Percentiles rank a stretch among this genome's conserved stretches.
phyloP scores from a whole-genome alignment of 345 rosid genomes.

The Bruguiera parviflora region DNA sequence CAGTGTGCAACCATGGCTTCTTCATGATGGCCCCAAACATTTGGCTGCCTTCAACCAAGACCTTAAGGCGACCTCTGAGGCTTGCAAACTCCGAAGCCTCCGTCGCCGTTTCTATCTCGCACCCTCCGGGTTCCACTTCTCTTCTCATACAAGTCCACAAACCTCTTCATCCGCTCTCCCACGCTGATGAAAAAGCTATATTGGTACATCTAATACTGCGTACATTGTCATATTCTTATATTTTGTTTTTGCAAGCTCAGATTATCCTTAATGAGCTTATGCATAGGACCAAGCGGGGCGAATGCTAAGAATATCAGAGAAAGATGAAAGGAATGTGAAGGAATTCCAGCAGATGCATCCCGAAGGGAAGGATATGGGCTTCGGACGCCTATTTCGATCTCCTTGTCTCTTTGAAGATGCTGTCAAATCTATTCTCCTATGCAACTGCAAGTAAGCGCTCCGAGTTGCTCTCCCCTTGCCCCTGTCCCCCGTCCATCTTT shows the following conservation, averaged over 20 bases:
- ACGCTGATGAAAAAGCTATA: constrained; percentile 22
- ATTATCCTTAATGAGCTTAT: too few species aligned
- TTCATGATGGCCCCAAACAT: constrained; percentile 55
- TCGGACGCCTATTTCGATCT: constrained; percentile 48
- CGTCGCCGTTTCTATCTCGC: constrained; percentile 19
- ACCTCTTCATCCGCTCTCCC: constrained; percentile 5
- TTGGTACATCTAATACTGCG: background rate
- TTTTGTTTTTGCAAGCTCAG: background rate
- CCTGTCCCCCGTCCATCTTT: background rate
- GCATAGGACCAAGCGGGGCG: constrained; percentile 38
- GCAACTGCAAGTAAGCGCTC: constrained; percentile 30
- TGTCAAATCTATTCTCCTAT: constrained; percentile 48
- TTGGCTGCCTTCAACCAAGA: constrained; percentile 34
- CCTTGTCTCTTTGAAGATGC: constrained; percentile 52
- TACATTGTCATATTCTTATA: too few species aligned
- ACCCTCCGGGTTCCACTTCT: constrained; percentile 12
- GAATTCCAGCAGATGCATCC: constrained; percentile 40
- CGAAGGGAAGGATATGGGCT: constrained; percentile 33
- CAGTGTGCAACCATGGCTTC: constrained; percentile 54
- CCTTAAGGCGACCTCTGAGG: constrained; percentile 34
- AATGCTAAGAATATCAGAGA: constrained; percentile 40
- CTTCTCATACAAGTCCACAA: constrained; percentile 21
- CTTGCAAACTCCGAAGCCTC: constrained; percentile 20
- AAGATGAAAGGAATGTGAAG: constrained; percentile 28
- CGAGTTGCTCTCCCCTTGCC: background rate